Conservation (phyloP, 1,139 yeast species). For the Geotrichum candidum region DNA sequence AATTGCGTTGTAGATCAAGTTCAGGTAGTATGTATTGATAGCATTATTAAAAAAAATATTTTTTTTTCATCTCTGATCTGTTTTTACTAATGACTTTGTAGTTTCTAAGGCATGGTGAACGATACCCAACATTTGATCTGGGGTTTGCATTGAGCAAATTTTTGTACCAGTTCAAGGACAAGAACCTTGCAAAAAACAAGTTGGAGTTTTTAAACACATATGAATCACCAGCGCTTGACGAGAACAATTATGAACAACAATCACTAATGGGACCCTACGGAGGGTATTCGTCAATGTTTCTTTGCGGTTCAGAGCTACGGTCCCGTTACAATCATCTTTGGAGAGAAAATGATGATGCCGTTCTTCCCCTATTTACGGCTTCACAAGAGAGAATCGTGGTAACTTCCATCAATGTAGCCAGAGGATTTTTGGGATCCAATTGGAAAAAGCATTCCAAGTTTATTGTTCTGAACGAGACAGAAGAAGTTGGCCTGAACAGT, state of each 20-base stretch:
- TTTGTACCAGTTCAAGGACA: slow-evolving; percentile 4
- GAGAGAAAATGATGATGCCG: slow-evolving; percentile 25
- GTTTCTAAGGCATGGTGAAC: slow-evolving; percentile 66
- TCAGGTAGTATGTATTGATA: slow-evolving; percentile 35
- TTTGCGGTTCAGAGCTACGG: slow-evolving; percentile 33
- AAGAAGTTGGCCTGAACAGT: slow-evolving; percentile 38
- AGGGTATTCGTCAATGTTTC: slow-evolving; percentile 32
- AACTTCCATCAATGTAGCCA: slow-evolving; percentile 39
- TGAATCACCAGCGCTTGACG: slow-evolving; percentile 29
- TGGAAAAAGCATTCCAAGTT: slow-evolving; percentile 32
- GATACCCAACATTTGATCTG: slow-evolving; percentile 46
- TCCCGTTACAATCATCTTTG: slow-evolving; percentile 37
- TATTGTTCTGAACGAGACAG: slow-evolving; percentile 37
- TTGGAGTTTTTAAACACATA: slow-evolving; percentile 38
- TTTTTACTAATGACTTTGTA: slow-evolving; percentile 23
- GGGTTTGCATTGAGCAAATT: slow-evolving; percentile 4
- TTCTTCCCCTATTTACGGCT: slow-evolving; percentile 37
- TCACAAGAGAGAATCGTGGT: slow-evolving; percentile 39
- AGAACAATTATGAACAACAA: slow-evolving; percentile 4
- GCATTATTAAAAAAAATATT: not conserved
- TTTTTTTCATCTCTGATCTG: not conserved
- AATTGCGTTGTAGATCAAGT: slow-evolving; percentile 57
- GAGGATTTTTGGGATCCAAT: slow-evolving; percentile 38
- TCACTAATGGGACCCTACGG: slow-evolving; percentile 32
- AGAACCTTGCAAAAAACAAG: slow-evolving; percentile 29